phyloP scores from a whole-genome alignment of 2,329 filamentous ascomycete genomes.

The Penicillium psychrosexuale region DNA sequence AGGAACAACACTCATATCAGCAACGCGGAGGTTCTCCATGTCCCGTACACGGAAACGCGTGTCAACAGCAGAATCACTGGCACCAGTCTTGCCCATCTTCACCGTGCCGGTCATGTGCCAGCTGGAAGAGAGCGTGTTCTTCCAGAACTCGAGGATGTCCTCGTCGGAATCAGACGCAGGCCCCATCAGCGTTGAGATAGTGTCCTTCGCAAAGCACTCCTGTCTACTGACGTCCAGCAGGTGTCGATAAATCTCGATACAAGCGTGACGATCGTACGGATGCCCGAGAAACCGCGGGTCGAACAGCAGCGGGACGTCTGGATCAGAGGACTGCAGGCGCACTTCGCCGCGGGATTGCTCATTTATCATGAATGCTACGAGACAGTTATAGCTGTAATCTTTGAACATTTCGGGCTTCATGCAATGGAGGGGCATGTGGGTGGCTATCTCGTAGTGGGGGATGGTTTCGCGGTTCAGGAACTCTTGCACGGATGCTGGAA shows the following conservation, averaged over 20 bases:
- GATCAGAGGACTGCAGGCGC: constrained; percentile 53
- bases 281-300: constrained; percentile 54
- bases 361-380: constrained; percentile 53
- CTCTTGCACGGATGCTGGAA: constrained; percentile 46
- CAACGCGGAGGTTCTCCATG: constrained; percentile 40
- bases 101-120: constrained; percentile 59
- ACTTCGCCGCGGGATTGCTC: constrained; percentile 53
- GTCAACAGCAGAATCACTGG: constrained; percentile 50
- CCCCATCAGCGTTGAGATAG: constrained; percentile 40
- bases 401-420: constrained; percentile 39
- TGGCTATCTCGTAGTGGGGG: constrained; percentile 57
- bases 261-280: constrained; percentile 53
- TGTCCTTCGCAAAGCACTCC: constrained; percentile 48
- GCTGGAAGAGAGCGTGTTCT: constrained; percentile 44
- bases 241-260: constrained; percentile 51
- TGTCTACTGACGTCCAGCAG: constrained; percentile 42
- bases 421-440: constrained; percentile 47
- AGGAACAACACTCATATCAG: constrained; percentile 45
- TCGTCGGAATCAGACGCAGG: constrained; percentile 53
- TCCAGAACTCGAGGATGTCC: constrained; percentile 52
- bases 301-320: constrained; percentile 50
- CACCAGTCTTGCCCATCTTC: constrained; percentile 53
- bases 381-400: constrained; percentile 44
- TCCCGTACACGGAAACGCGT: constrained; percentile 39
- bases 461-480: constrained; percentile 51